Conservation (phyloP, 768 basidiomycete genomes). For the Suillus bovinus region DNA sequence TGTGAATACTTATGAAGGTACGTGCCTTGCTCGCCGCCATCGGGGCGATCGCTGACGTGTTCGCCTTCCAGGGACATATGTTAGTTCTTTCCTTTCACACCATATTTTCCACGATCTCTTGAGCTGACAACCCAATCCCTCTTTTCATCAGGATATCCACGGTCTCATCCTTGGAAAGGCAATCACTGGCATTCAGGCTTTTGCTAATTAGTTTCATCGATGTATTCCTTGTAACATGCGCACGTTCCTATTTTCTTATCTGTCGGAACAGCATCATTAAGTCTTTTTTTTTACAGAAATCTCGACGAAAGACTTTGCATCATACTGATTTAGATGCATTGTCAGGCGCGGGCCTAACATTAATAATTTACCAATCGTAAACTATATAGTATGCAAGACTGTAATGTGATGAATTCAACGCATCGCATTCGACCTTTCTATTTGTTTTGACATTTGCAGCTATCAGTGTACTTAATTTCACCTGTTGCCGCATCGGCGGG, state of each 20-base stretch:
- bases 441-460: background rate
- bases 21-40: constrained; percentile 16
- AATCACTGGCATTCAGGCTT: constrained; percentile 87
- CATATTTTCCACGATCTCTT: constrained; percentile 9
- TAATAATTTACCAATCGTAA: background rate
- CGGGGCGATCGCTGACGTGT: constrained; percentile 5
- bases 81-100: constrained; percentile 31
- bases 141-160: constrained; percentile 72
- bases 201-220: constrained; percentile 51
- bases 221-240: background rate
- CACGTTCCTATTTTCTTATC: background rate
- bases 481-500: background rate
- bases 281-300: background rate
- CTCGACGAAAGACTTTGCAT: background rate
- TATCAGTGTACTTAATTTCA: background rate
- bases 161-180: constrained; percentile 93
- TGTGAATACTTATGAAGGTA: constrained; percentile 94
- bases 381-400: background rate
- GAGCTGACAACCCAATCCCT: constrained; percentile 9
- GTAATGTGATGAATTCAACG: background rate
- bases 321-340: background rate
- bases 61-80: constrained; percentile 52
- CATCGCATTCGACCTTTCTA: background rate
- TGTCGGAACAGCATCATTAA: background rate
- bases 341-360: background rate